These are phyloP conservation scores for Kwoniella sp. DNA, from an alignment of 768 basidiomycete species.

Conservation along the genomic window DNA sequence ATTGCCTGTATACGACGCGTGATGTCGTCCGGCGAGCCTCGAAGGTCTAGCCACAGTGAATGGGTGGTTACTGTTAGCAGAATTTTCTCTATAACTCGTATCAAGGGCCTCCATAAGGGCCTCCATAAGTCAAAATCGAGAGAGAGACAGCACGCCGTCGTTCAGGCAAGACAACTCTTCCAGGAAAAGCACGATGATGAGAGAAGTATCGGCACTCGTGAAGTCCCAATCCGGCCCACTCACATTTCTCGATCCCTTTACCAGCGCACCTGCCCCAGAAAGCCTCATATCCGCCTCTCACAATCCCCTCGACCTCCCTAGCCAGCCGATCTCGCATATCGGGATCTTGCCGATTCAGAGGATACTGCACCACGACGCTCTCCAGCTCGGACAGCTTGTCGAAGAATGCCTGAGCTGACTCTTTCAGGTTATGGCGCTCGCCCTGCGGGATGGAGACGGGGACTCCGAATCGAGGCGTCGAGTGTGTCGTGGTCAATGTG, in stretches of 20 bases:
- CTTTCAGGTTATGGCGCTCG: conserved; percentile 49
- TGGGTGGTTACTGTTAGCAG: too few species aligned
- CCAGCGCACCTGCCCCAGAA: conserved; percentile 40
- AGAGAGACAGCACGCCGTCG: too few species aligned
- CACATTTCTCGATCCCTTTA: conserved; percentile 52
- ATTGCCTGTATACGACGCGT: conserved; percentile 40
- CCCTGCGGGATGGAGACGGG: conserved; percentile 18
- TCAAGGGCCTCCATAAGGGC: too few species aligned
- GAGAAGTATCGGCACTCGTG: too few species aligned
- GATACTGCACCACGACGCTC: conserved; percentile 35
- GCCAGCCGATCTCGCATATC: conserved; percentile 49
- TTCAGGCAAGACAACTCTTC: too few species aligned
- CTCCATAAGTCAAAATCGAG: too few species aligned
- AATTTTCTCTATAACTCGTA: too few species aligned
- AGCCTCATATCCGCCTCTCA: conserved; percentile 38
- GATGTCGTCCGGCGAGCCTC: conserved; percentile 46
- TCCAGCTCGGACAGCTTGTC: conserved; percentile 48
- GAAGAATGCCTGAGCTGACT: conserved; percentile 47
- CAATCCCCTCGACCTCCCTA: conserved; percentile 41
- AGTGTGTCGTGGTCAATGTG: conserved; percentile 27
- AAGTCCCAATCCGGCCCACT: conserved; percentile 19
- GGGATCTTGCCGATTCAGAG: conserved; percentile 48
- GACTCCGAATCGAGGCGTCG: conserved; percentile 38
- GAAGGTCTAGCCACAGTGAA: conserved; percentile 34
- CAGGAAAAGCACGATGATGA: too few species aligned